Percentiles rank a stretch among this genome's conserved stretches.
phyloP scores from a whole-genome alignment of 2,329 filamentous ascomycete species.

The Teratosphaeria gauchensis region DNA sequence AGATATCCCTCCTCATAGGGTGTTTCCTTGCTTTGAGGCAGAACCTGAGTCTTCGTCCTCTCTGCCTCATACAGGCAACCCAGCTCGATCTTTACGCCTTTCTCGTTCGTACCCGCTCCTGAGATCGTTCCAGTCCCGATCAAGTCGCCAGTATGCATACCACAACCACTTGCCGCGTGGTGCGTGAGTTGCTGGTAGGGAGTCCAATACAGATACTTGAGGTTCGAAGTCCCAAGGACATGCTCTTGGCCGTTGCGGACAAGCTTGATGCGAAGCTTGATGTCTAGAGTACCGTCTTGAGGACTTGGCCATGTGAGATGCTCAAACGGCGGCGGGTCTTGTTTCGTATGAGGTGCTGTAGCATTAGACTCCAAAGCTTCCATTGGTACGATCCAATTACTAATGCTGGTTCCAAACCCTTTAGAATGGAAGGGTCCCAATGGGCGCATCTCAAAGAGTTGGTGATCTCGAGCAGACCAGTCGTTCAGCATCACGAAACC shows the following conservation, averaged over 20 bases:
- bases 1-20: constrained; percentile 29
- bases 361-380: constrained; percentile 43
- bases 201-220: constrained; percentile 37
- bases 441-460: constrained; percentile 52
- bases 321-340: constrained; percentile 19
- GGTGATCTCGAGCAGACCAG: constrained; percentile 50
- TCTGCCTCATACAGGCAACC: constrained; percentile 34
- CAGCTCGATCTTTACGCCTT: constrained; percentile 26
- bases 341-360: constrained; percentile 15
- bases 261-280: constrained; percentile 23
- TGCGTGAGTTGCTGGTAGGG: constrained; percentile 38
- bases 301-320: constrained; percentile 18
- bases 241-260: constrained; percentile 14
- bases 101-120: constrained; percentile 23
- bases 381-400: constrained; percentile 52
- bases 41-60: constrained; percentile 24
- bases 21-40: constrained; percentile 21
- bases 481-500: constrained; percentile 55
- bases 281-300: constrained; percentile 19
- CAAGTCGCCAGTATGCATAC: constrained; percentile 33
- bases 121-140: constrained; percentile 38
- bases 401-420: constrained; percentile 50
- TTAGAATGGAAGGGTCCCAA: constrained; percentile 54
- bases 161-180: constrained; percentile 34
- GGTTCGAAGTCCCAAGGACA: constrained; percentile 18